Percentiles rank a stretch among this genome's conserved stretches.
phyloP scores from a whole-genome alignment of 2,329 filamentous ascomycete species.

The Neurospora sp. region DNA sequence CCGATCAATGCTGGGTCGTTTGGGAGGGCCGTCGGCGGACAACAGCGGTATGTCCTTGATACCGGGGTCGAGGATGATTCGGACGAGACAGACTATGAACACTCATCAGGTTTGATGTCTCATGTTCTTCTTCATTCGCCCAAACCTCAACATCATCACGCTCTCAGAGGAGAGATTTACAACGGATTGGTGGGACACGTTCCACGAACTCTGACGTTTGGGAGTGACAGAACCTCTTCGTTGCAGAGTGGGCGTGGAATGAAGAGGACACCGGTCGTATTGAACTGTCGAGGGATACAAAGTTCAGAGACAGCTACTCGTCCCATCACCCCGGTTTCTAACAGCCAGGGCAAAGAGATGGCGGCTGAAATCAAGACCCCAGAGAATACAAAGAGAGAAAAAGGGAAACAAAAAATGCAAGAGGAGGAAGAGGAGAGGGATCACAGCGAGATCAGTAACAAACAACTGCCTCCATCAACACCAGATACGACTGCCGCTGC shows the following conservation, averaged over 20 bases:
- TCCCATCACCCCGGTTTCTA: not conserved
- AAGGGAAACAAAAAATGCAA: not conserved
- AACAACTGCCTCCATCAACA: not conserved
- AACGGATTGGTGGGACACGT: not conserved
- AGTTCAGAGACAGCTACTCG: not conserved
- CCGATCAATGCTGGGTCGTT: not conserved
- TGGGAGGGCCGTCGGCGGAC: not conserved
- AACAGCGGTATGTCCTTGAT: not conserved
- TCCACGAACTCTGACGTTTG: not conserved
- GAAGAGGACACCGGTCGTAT: not conserved
- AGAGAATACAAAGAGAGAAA: not conserved
- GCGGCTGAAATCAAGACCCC: not conserved
- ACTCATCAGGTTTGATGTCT: not conserved
- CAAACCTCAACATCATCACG: not conserved
- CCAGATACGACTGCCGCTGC: conserved; percentile 5
- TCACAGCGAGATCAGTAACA: not conserved
- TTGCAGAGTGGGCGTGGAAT: not conserved
- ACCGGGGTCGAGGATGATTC: not conserved
- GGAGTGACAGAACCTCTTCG: not conserved
- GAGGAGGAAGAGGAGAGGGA: not conserved
- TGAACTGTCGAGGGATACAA: not conserved
- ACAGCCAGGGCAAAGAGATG: not conserved
- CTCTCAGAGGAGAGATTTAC: not conserved
- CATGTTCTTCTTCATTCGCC: not conserved
- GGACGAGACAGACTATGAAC: not conserved